Evolutionary conservation across 257 asterid genomes (phyloP).

Genomic region (Linaria vulgaris): DNA sequence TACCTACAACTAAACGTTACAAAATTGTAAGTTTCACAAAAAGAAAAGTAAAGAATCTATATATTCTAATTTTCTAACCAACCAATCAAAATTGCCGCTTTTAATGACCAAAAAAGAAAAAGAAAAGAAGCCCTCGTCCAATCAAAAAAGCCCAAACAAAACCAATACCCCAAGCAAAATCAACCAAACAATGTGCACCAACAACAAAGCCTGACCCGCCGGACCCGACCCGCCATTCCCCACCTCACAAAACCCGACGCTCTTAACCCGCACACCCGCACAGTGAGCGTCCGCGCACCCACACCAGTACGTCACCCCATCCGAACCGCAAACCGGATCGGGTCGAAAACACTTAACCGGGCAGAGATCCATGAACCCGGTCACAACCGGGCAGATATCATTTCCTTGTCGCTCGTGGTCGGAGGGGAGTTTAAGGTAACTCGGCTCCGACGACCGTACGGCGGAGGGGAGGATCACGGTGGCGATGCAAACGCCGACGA

Average conservation of each 20-base stretch:
- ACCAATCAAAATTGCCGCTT: too few species aligned
- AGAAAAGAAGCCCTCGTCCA: too few species aligned
- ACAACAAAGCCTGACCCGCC: constrained; percentile 81
- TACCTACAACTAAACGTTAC: too few species aligned
- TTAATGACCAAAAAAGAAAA: too few species aligned
- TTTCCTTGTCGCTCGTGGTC: constrained; percentile 25
- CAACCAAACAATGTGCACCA: constrained; percentile 90
- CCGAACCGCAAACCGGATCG: constrained; percentile 89
- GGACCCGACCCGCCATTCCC: constrained; percentile 83
- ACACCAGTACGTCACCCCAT: constrained; percentile 94
- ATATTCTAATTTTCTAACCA: too few species aligned
- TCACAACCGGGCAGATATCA: constrained; percentile 43
- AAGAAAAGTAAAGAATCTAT: too few species aligned
- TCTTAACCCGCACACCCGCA: constrained; percentile 70
- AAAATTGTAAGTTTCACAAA: too few species aligned
- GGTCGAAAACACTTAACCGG: constrained; percentile 89
- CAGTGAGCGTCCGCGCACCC: constrained; percentile 95
- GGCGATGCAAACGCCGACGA: too few species aligned
- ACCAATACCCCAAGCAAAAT: constrained; percentile 75
- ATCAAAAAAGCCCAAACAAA: constrained; percentile 75
- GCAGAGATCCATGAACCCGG: constrained; percentile 39
- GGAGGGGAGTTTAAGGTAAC: constrained; percentile 50
- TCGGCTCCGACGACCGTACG: constrained; percentile 41
- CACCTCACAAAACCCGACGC: constrained; percentile 70
- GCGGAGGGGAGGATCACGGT: constrained; percentile 25